Percentiles rank a stretch among this genome's conserved stretches.
phyloP scores from a whole-genome alignment of 495 filamentous ascomycete species.

The Xylaria flabelliformis region DNA sequence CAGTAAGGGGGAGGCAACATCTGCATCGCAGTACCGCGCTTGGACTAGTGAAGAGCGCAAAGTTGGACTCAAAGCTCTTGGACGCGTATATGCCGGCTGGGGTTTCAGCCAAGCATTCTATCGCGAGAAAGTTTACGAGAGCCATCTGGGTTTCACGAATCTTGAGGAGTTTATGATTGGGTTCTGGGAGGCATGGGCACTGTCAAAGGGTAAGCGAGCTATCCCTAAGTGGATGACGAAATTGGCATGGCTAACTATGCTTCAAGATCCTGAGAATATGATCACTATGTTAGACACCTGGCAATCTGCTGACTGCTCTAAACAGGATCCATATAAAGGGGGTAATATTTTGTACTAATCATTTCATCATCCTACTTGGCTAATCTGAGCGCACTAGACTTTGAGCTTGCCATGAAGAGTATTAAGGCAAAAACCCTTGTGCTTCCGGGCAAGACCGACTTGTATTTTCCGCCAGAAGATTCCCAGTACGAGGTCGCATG shows the following conservation, averaged over 20 bases:
- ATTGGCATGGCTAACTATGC: constrained; percentile 15
- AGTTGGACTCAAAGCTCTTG: constrained; percentile 72
- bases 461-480: constrained; percentile 79
- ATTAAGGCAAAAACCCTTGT: constrained; percentile 73
- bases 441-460: constrained; percentile 68
- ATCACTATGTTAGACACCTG: constrained; percentile 74
- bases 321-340: constrained; percentile 68
- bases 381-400: constrained; percentile 42
- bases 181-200: constrained; percentile 69
- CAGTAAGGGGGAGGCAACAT: constrained; percentile 40
- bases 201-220: constrained; percentile 28
- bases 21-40: constrained; percentile 41
- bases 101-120: constrained; percentile 78
- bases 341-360: constrained; percentile 10
- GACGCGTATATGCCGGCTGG: constrained; percentile 77
- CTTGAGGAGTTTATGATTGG: constrained; percentile 73
- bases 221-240: neutral
- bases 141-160: constrained; percentile 61
- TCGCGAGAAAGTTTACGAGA: constrained; percentile 68
- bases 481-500: constrained; percentile 70
- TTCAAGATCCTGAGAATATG: constrained; percentile 69
- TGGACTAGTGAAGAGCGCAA: constrained; percentile 64
- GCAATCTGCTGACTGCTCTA: constrained; percentile 71
- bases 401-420: constrained; percentile 67
- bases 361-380: neutral